Conservation (phyloP, 208 protist genomes). For the Crithidia bombi region DNA sequence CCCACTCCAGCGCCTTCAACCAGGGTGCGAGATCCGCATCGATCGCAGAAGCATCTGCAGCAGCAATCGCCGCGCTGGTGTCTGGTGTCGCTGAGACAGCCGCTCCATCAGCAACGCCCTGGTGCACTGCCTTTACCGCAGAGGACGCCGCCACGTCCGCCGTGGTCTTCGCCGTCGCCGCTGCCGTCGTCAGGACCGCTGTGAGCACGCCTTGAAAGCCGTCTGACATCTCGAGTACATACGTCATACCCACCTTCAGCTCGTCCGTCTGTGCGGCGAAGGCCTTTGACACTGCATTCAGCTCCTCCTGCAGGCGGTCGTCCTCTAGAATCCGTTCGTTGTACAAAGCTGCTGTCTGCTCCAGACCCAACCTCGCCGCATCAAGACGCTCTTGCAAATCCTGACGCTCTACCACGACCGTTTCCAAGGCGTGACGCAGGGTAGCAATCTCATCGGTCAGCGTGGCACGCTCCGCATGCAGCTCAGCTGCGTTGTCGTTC, state of each 20-base stretch:
- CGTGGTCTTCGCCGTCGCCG: not conserved
- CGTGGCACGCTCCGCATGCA: not conserved
- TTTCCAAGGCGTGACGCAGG: not conserved
- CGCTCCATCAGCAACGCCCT: not conserved
- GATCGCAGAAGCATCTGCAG: too few species aligned
- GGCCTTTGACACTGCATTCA: not conserved
- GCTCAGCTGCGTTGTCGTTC: constrained; percentile 16
- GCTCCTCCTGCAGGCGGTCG: constrained; percentile 6
- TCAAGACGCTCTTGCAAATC: constrained; percentile 13
- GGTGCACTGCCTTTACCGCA: not conserved
- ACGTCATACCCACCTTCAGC: constrained; percentile 4
- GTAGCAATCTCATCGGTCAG: constrained; percentile 15
- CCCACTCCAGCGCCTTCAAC: constrained; percentile 9
- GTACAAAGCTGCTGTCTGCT: constrained; percentile 18
- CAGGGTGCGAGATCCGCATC: not conserved
- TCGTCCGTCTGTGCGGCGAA: constrained; percentile 14
- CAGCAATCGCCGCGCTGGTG: too few species aligned
- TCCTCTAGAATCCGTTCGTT: constrained; percentile 21
- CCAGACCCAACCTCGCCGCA: constrained; percentile 6
- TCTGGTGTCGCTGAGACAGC: too few species aligned
- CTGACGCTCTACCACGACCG: not conserved
- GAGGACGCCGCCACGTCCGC: not conserved
- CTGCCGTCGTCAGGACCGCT: not conserved
- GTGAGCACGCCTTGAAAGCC: constrained; percentile 4
- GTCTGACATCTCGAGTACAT: constrained; percentile 12